Conservation (phyloP, 1,139 yeast genomes). For the Candida mesenterica region DNA sequence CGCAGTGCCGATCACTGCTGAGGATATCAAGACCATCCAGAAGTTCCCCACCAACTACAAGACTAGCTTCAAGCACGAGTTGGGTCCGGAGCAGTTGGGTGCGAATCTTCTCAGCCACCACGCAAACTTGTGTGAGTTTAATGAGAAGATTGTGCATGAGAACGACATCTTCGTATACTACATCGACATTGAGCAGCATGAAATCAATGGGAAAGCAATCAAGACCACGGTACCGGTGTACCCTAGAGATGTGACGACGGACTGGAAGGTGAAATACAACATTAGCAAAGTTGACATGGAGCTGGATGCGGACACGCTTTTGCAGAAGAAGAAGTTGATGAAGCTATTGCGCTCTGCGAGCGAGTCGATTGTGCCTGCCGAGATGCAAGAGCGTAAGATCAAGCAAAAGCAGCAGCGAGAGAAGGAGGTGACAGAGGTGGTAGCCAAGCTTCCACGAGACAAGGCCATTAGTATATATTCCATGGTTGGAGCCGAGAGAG, state of each 20-base stretch:
- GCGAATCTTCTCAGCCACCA: slow-evolving; percentile 17
- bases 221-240: slow-evolving; percentile 9
- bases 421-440: not conserved
- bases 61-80: slow-evolving; percentile 22
- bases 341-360: slow-evolving; percentile 12
- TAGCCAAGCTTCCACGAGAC: slow-evolving; percentile 9
- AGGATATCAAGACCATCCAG: slow-evolving; percentile 26
- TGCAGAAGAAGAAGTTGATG: slow-evolving; percentile 8
- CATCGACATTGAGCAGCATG: slow-evolving; percentile 13
- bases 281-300: slow-evolving; percentile 10
- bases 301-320: not conserved
- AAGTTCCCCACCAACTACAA: slow-evolving; percentile 18
- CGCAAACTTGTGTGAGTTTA: slow-evolving; percentile 17
- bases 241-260: slow-evolving; percentile 12
- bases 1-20: slow-evolving; percentile 33
- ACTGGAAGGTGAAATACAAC: slow-evolving; percentile 14
- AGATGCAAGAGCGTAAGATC: not conserved
- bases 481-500: slow-evolving; percentile 28
- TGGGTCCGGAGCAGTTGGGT: slow-evolving; percentile 14
- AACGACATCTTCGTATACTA: slow-evolving; percentile 11
- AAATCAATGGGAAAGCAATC: slow-evolving; percentile 12
- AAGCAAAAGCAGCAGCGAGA: slow-evolving; percentile 1
- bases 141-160: slow-evolving; percentile 10
- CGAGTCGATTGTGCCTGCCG: slow-evolving; percentile 9
- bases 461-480: slow-evolving; percentile 25